Base-by-base conservation (phyloP, 768 basidiomycete species). In the Pleurotus sapidus region DNA sequence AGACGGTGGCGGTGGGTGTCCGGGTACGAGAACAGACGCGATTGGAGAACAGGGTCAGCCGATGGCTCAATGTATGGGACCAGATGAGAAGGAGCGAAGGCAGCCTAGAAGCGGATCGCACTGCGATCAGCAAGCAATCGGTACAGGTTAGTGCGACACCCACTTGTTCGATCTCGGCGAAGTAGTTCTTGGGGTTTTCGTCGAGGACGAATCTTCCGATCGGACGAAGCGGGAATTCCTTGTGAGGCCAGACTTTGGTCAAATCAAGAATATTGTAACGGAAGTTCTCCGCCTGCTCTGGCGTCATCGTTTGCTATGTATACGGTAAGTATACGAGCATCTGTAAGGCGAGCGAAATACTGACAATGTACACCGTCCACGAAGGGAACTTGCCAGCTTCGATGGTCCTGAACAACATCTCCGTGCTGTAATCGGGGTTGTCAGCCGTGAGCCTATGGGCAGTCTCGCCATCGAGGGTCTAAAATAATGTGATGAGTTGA, bases 121-220 rank as follows among this genome's bases (percentile, higher is more conserved):
- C 8, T n/a, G 46, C 43, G 24, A 30, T 25, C 5, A 49, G 61
- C 39, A 68, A 71, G 60, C 66, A 64, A 46, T 63, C 61, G n/a
- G 69, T 70, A 60, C 20, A 24, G 49, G 17, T 20, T 18, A 27
- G 4, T 12, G 12, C n/a, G 72, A 70, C 67, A 59, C 78, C 62
- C 37, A 91, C 89, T 77, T 98, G 94, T 72, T 98, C 95, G 46
- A 95, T 87, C 76, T 98, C 95, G 50, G 93, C 87, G 58, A 97
- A 97, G 82, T 93, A 97, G 76, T 93, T 93, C 68, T 87, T 77
- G 17, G 81, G 77, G 67, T 90, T 89, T 72, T 89, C 81, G 70
- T 92, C 82, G 61, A 92, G 81, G 18, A 91, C 88, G 56, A 97
- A 75, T 69, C 87, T 93, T 65, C 95, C 95, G 62, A 98, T 73